These are phyloP conservation scores for Gilbertella persicaria DNA, from an alignment of 371 early-diverging fungal species.

Conservation along the genomic window DNA sequence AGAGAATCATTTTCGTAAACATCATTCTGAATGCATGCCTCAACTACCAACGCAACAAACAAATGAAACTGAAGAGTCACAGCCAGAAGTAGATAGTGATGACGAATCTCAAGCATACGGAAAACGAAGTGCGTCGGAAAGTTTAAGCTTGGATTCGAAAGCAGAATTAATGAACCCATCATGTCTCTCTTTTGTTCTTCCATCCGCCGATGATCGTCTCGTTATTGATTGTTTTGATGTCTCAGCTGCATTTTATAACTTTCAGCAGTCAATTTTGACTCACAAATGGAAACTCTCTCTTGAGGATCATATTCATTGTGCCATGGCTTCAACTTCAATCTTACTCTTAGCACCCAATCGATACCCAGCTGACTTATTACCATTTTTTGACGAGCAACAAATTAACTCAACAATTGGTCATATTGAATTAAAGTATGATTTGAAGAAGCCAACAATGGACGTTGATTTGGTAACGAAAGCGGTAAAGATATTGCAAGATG, in stretches of 20 bases:
- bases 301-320: too few species aligned
- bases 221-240: slow-evolving; percentile 6
- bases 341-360: slow-evolving; percentile 7
- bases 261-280: slow-evolving; percentile 5
- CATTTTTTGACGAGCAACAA: slow-evolving; percentile 13
- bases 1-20: slow-evolving; percentile 9
- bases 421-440: slow-evolving; percentile 3
- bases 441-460: slow-evolving; percentile 8
- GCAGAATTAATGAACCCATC: slow-evolving; percentile 8
- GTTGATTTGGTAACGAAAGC: slow-evolving; percentile 2
- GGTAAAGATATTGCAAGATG: slow-evolving; percentile 8
- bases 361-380: slow-evolving; percentile 9
- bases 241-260: slow-evolving; percentile 5
- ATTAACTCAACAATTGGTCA: slow-evolving; percentile 9
- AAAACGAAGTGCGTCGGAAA: slow-evolving; percentile 12
- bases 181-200: slow-evolving; percentile 10
- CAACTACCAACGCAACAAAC: slow-evolving; percentile 8
- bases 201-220: slow-evolving; percentile 10
- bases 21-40: slow-evolving; percentile 11
- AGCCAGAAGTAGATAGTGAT: slow-evolving; percentile 14
- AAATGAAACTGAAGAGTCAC: slow-evolving; percentile 8
- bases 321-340: slow-evolving; percentile 7
- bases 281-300: too few species aligned
- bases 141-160: slow-evolving; percentile 2
- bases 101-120: slow-evolving; percentile 13